Base-by-base conservation (phyloP, 2,329 filamentous ascomycete species). In the Fusarium veterinarium region DNA sequence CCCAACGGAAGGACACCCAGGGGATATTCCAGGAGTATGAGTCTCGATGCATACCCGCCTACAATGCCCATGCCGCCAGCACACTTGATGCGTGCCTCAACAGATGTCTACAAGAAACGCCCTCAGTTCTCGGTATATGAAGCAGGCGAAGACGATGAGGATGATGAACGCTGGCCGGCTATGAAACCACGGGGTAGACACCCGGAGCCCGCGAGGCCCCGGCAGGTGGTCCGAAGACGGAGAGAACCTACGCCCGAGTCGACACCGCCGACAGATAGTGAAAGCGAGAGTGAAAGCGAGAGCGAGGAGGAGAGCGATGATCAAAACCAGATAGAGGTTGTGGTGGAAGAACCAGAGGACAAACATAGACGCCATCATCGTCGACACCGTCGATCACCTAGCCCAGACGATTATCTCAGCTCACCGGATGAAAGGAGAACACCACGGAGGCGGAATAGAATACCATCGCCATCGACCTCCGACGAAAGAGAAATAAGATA, bases 51-150 rank as follows among this genome's bases (percentile, higher is more conserved):
- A 63, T 73, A 76, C 59, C 75, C 76, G 60, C 76, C 75, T 53
- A 74, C 67, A 37, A 80, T 80, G 77, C 76, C 77, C 58, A 69
- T 69, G 63, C 77, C 77, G 66, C 76, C 74, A 52, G 67, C 77
- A 63, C 77, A 73, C 52, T 69, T 79, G 57, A 61, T 70, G 41
- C 77, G 76, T 66, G 69, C 79, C 59, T 72, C 79, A 33, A 79
- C 79, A 48, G 79, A 80, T 67, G 74, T 73, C 40, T 79, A 81
- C 68, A 71, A 79, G 67, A 75, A 78, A 51, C 79, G 76, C 57
- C 67, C 73, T 41, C 73, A 76, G 42, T 75, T 79, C 52, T 64
- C 77, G 44, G 70, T 78, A 12, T 76, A 79, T 28, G 72, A 78
- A 56, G 72, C 71, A 37, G 71, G 77, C n/a, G 76, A 79, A 38